Percentiles rank a stretch among this genome's conserved stretches.
These are phyloP conservation scores for Syzygium grande DNA, from an alignment of 345 rosid genomes.

Conservation along the genomic window DNA sequence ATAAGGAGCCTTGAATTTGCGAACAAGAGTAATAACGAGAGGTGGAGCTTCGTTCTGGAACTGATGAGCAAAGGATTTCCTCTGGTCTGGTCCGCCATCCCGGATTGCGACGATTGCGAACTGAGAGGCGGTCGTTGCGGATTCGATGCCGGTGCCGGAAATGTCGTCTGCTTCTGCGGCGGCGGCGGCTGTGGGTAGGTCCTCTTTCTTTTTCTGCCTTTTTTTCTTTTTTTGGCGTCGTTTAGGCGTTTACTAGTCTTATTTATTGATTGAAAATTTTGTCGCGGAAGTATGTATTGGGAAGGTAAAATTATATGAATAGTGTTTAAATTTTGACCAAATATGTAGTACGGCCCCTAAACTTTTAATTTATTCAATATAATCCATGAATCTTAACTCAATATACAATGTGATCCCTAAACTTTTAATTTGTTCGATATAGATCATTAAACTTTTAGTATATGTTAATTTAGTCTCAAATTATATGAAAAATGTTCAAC, in stretches of 20 bases:
- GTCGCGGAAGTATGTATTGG: not conserved
- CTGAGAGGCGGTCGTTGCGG: conserved; percentile 14
- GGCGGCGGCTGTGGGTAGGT: conserved; percentile 6
- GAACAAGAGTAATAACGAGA: not conserved
- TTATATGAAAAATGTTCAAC: too few relatives aligned
- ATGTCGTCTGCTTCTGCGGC: conserved; percentile 10
- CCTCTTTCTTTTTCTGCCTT: not conserved
- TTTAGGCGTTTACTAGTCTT: too few relatives aligned
- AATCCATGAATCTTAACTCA: too few relatives aligned
- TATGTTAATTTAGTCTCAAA: too few relatives aligned
- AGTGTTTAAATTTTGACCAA: too few relatives aligned
- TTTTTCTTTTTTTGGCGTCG: not conserved
- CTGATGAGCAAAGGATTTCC: conserved; percentile 17
- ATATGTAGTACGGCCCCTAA: too few relatives aligned
- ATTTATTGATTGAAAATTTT: not conserved
- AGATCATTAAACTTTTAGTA: too few relatives aligned
- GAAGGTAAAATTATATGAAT: too few relatives aligned
- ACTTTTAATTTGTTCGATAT: too few relatives aligned
- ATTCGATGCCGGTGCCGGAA: not conserved
- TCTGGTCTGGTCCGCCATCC: conserved; percentile 9
- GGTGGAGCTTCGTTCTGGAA: not conserved
- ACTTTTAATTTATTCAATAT: too few relatives aligned
- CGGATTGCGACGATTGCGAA: conserved; percentile 7
- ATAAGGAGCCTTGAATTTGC: not conserved
- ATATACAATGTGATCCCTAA: too few relatives aligned